Evolutionary conservation across 331 rosid species (phyloP).

Genomic region (Spiraea crenata): DNA sequence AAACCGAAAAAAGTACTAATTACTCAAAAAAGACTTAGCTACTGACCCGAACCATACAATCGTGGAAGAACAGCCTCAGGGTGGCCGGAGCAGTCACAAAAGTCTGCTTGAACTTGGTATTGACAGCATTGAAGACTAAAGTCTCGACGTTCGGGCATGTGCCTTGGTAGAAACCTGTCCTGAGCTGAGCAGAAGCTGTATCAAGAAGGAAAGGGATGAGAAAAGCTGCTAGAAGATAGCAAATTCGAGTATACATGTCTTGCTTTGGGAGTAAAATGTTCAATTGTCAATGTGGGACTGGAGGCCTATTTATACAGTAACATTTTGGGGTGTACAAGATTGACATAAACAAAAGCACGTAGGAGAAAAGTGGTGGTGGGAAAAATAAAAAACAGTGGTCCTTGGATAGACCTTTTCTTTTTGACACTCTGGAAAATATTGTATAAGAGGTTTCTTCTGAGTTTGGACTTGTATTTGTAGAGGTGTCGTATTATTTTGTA

Average conservation of each 20-base stretch:
- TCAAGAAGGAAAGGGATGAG: constrained; percentile 37
- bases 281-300: not conserved
- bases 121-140: constrained; percentile 60
- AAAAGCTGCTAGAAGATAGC: constrained; percentile 25
- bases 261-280: not conserved
- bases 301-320: constrained; percentile 23
- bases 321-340: not conserved
- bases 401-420: not conserved
- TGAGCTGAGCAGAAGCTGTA: constrained; percentile 46
- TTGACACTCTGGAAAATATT: constrained; percentile 18
- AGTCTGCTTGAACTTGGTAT: constrained; percentile 61
- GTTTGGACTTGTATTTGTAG: not conserved
- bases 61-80: constrained; percentile 77
- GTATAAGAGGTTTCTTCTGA: not conserved
- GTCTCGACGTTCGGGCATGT: constrained; percentile 71
- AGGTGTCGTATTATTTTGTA: not conserved
- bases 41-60: constrained; percentile 71
- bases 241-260: constrained; percentile 42
- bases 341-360: constrained; percentile 6
- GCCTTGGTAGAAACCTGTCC: constrained; percentile 46
- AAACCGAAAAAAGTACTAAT: not conserved
- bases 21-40: not conserved
- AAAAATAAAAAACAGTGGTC: constrained; percentile 5
- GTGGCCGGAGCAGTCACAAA: constrained; percentile 87
- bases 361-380: constrained; percentile 12